Percentiles rank a stretch among this genome's conserved stretches.
Conservation (phyloP, 352 stramenopile genomes). For the Pythium oligandrum region DNA sequence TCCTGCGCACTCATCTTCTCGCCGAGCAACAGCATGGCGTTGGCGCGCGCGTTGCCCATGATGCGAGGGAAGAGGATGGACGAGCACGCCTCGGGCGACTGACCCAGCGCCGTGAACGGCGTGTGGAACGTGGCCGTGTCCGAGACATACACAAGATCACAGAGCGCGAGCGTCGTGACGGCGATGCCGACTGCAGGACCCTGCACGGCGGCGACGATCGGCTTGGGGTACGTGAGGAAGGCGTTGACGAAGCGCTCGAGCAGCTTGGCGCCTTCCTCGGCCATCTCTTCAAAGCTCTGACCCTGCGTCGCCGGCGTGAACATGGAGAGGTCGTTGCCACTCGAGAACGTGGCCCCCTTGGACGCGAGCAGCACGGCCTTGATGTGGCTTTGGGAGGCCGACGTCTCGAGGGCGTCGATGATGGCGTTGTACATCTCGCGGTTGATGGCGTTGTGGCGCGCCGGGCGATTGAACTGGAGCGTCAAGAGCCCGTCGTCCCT, state of each 20-base stretch:
- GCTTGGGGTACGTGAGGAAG: conserved; percentile 88
- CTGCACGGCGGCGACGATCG: conserved; percentile 87
- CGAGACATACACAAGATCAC: conserved; percentile 89
- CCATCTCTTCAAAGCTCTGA: conserved; percentile 53
- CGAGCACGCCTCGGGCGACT: conserved; percentile 89
- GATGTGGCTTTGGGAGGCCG: conserved; percentile 58
- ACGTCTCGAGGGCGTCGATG: conserved; percentile 57
- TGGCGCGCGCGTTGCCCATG: conserved; percentile 83
- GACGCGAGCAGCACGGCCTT: conserved; percentile 86
- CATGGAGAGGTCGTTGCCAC: conserved; percentile 84
- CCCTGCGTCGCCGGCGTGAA: conserved; percentile 56
- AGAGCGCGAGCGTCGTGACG: conserved; percentile 85
- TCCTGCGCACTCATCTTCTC: conserved; percentile 76
- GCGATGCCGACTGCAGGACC: conserved; percentile 88
- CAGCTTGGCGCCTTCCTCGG: conserved; percentile 42
- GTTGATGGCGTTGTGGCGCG: conserved; percentile 87
- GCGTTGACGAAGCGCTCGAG: conserved; percentile 63
- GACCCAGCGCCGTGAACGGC: conserved; percentile 87
- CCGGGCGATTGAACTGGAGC: conserved; percentile 73
- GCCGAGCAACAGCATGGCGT: conserved; percentile 85
- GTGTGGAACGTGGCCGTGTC: conserved; percentile 87
- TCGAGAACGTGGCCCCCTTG: conserved; percentile 85
- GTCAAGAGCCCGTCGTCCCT: conserved; percentile 62
- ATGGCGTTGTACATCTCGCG: conserved; percentile 80
- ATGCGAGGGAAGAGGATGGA: conserved; percentile 81